Conservation (phyloP, 2,329 filamentous ascomycete genomes). For the Didymella arachidicola region DNA sequence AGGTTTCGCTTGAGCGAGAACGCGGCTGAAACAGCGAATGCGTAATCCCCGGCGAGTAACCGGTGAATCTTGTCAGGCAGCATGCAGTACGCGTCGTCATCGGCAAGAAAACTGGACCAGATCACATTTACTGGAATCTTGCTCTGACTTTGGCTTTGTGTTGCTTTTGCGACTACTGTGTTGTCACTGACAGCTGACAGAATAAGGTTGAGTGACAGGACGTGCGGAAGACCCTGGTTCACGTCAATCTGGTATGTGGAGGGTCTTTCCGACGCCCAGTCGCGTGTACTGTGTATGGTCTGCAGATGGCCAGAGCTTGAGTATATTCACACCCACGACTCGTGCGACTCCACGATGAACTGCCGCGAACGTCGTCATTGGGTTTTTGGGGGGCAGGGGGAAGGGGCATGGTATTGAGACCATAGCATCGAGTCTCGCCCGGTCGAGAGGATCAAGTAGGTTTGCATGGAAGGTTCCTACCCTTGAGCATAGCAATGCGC, state of each 20-base stretch:
- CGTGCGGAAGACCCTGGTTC: neutral
- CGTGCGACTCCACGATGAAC: neutral
- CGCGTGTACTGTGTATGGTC: neutral
- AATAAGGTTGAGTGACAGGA: neutral
- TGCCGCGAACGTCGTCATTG: neutral
- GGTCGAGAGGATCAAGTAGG: neutral
- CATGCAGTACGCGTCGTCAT: neutral
- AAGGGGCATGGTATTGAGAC: neutral
- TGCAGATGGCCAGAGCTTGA: neutral
- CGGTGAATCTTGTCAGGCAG: neutral
- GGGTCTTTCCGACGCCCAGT: neutral
- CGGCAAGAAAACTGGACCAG: neutral
- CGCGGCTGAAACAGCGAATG: neutral
- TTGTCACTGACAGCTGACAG: neutral
- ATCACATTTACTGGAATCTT: neutral
- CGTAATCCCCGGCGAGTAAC: neutral
- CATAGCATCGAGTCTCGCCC: neutral
- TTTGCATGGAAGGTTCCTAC: neutral
- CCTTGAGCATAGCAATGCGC: neutral
- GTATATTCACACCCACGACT: neutral
- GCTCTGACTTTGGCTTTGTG: neutral
- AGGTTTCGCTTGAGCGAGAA: neutral
- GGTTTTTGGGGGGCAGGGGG: too few relatives aligned
- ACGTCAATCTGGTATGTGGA: neutral
- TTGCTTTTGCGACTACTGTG: neutral